phyloP scores from a whole-genome alignment of 495 filamentous ascomycete genomes.

The Penicillium atrosanguineum region DNA sequence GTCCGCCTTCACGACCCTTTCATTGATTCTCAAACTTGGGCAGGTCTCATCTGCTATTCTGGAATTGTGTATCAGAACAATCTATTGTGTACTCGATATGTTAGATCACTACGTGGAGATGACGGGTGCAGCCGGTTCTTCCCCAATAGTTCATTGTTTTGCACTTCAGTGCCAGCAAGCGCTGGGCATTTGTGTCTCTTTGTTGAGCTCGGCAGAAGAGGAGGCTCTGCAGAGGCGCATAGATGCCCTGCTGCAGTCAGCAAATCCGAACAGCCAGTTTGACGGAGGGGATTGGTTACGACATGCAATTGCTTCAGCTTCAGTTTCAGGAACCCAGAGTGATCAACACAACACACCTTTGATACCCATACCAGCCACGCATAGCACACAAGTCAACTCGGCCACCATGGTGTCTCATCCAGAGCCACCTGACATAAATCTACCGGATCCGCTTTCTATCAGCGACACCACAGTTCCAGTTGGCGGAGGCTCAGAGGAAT shows the following conservation, averaged over 20 bases:
- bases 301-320: neutral
- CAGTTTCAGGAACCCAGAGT: neutral
- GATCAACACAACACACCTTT: neutral
- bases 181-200: neutral
- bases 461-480: neutral
- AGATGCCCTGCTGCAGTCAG: neutral
- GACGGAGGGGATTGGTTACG: neutral
- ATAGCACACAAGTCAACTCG: neutral
- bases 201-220: neutral
- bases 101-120: slow-evolving; percentile 19
- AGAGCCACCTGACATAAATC: neutral
- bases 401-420: neutral
- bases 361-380: neutral
- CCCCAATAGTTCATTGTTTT: slow-evolving; percentile 21
- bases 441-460: neutral
- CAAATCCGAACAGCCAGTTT: neutral
- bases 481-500: slow-evolving; percentile 11
- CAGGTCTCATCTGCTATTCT: neutral
- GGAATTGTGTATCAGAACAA: slow-evolving; percentile 1
- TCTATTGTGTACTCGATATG: slow-evolving; percentile 13
- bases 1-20: slow-evolving; percentile 14
- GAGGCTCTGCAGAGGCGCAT: neutral
- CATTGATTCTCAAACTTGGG: slow-evolving; percentile 7
- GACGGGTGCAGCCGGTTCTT: slow-evolving; percentile 3
- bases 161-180: slow-evolving; percentile 17